Conservation (phyloP, 2,329 filamentous ascomycete species). For the Exophiala viscosa region DNA sequence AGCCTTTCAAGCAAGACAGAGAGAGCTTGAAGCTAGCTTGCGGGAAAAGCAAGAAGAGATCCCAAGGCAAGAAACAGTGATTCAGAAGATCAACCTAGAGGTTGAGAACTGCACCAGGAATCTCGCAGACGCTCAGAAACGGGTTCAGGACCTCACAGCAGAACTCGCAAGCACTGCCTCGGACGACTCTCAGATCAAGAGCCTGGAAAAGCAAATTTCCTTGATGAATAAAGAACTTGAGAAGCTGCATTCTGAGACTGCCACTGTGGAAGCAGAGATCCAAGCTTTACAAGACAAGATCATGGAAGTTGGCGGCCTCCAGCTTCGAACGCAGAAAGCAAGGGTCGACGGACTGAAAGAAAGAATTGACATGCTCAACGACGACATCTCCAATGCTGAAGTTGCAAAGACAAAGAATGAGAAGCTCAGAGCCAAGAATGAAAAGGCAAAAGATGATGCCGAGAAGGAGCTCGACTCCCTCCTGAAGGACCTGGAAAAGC, state of each 20-base stretch:
- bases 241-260: constrained; percentile 77
- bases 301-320: constrained; percentile 95
- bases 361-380: constrained; percentile 73
- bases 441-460: constrained; percentile 76
- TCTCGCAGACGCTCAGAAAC: constrained; percentile 75
- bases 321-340: constrained; percentile 81
- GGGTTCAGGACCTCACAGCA: constrained; percentile 76
- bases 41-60: constrained; percentile 72
- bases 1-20: constrained; percentile 78
- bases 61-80: constrained; percentile 79
- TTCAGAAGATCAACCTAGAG: constrained; percentile 86
- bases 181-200: constrained; percentile 69
- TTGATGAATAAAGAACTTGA: constrained; percentile 73
- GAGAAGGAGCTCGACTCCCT: constrained; percentile 73
- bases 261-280: constrained; percentile 87
- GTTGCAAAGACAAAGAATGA: constrained; percentile 88
- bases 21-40: constrained; percentile 70
- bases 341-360: constrained; percentile 87
- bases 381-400: constrained; percentile 81
- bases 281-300: constrained; percentile 92
- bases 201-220: constrained; percentile 72
- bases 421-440: constrained; percentile 82
- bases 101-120: constrained; percentile 83
- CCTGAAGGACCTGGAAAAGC: constrained; percentile 66
- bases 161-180: constrained; percentile 77